These are phyloP conservation scores for Globisporangium cylindrosporum DNA, from an alignment of 352 stramenopile species.

Conservation along the genomic window DNA sequence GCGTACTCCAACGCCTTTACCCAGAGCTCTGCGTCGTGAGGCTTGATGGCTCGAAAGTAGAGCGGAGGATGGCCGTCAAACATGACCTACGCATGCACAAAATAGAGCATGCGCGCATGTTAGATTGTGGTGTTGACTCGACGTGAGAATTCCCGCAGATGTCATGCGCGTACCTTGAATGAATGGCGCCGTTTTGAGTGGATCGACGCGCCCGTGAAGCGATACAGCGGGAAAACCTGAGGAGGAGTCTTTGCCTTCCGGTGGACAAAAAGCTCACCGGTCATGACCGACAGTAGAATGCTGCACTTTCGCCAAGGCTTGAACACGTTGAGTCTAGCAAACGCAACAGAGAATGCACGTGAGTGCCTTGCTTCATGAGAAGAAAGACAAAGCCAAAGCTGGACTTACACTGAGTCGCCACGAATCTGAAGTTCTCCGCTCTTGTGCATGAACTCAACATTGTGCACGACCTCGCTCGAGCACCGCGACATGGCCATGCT, in stretches of 20 bases:
- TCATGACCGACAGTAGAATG: slow-evolving; percentile 23
- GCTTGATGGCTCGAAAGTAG: slow-evolving; percentile 18
- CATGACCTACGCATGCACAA: slow-evolving; percentile 14
- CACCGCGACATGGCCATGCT: slow-evolving; percentile 27
- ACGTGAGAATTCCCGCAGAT: neutral
- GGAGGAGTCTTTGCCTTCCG: slow-evolving; percentile 20
- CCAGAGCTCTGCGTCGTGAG: slow-evolving; percentile 25
- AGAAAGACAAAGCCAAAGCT: neutral
- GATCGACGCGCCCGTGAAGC: slow-evolving; percentile 26
- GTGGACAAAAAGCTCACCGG: slow-evolving; percentile 28
- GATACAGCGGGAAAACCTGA: slow-evolving; percentile 18
- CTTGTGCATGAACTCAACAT: slow-evolving; percentile 22
- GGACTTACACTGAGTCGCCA: slow-evolving; percentile 21
- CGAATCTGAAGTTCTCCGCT: slow-evolving; percentile 25
- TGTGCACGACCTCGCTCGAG: slow-evolving; percentile 18
- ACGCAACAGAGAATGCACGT: neutral
- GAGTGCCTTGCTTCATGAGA: neutral
- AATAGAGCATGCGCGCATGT: neutral
- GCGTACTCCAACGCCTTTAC: slow-evolving; percentile 31
- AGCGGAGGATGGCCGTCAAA: slow-evolving; percentile 28
- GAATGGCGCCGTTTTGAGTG: slow-evolving; percentile 19
- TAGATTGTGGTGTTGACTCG: neutral
- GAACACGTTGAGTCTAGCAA: slow-evolving; percentile 21
- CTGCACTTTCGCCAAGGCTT: slow-evolving; percentile 28
- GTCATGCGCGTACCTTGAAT: slow-evolving; percentile 20